Evolutionary conservation across 805 yeast genomes (phyloP), one percentile per base, ranked within the genome.

Genomic region (Pichia thaimueangensis): DNA sequence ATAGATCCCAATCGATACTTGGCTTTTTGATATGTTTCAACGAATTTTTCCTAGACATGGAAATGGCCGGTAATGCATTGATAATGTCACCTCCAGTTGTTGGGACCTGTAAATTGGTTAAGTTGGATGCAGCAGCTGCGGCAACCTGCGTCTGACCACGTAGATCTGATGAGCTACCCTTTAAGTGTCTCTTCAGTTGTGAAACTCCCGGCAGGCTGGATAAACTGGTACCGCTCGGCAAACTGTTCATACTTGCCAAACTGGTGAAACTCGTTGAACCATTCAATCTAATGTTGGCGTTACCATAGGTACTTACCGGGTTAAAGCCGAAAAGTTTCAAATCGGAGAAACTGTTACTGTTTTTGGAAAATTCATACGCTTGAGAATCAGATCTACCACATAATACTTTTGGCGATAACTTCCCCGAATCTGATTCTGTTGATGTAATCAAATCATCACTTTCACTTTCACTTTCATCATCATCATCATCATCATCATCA

Each of bases 351-450:
- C n/a, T n/a, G 3, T 39, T 34, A 15, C 43, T 39, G 17, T 30
- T 35, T 29, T 20, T 41, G n/a, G 45, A 28, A 39, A 60, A 60
- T 43, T 60, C 64, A 46, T 57, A 60, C 11, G 59, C 54, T 38
- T 60, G 61, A 1, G 64, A 59, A 39, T 59, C 63, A 4, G 59
- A 52, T 31, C 62, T 47, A n/a, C 47, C 47, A 36, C 52, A 35
- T 12, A 47, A 49, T 32, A 41, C 30, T 35, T 41, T 51, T 17
- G 50, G 47, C 13, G 51, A 48, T 8, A 20, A 19, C 15, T 30
- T 36, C 6, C 12, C 24, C n/a, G 47, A 44, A 20, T 24, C 3
- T 32, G 35, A 23, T 38, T 32, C 5, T 1, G 24, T 23, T 5
- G 35, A 32, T 20, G 16, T 22, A 11, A 23, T 20, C 9, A n/a